A percentile compares a stretch with the other conserved stretches of the same genome.
Evolutionary conservation across 1,139 yeast genomes (phyloP).

Genomic region (Barnettozyma hawaiiensis): DNA sequence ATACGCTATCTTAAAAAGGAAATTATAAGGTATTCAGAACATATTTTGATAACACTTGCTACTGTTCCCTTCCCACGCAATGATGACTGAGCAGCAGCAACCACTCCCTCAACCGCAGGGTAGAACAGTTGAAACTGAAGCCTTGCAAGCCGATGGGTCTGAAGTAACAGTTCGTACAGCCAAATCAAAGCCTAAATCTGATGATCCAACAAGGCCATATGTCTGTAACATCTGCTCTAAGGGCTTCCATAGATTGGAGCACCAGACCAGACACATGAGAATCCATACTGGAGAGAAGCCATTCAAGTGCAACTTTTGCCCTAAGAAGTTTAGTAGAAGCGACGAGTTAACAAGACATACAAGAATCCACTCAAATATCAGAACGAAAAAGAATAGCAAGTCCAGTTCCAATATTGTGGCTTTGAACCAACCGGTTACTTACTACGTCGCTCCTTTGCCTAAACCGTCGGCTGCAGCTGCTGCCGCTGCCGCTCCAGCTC

Average conservation of each 20-base stretch:
- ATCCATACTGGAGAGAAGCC: conserved; percentile 75
- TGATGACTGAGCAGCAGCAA: not conserved
- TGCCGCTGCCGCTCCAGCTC: conserved; percentile 3
- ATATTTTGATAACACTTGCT: not conserved
- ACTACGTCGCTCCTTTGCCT: conserved; percentile 21
- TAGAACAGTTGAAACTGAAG: not conserved
- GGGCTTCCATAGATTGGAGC: conserved; percentile 60
- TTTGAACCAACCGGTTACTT: conserved; percentile 23
- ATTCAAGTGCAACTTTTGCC: conserved; percentile 63
- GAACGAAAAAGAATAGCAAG: conserved; percentile 49
- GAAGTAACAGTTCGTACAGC: not conserved
- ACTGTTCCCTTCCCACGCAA: not conserved
- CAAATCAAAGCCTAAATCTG: not conserved
- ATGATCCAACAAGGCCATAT: conserved; percentile 38
- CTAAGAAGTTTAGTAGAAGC: conserved; percentile 58
- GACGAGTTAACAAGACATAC: conserved; percentile 68
- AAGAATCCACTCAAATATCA: conserved; percentile 54
- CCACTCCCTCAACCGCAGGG: not conserved
- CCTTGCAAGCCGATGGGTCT: not conserved
- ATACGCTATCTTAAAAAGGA: not conserved
- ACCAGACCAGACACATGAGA: conserved; percentile 66
- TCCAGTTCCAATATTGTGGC: conserved; percentile 19
- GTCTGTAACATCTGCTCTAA: conserved; percentile 56
- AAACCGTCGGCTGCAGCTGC: not conserved
- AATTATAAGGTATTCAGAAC: not conserved